Evolutionary conservation across 176 grass and related monocot genomes (phyloP), one percentile per base, ranked within the genome.

Genomic region (Oryza coarctata): DNA sequence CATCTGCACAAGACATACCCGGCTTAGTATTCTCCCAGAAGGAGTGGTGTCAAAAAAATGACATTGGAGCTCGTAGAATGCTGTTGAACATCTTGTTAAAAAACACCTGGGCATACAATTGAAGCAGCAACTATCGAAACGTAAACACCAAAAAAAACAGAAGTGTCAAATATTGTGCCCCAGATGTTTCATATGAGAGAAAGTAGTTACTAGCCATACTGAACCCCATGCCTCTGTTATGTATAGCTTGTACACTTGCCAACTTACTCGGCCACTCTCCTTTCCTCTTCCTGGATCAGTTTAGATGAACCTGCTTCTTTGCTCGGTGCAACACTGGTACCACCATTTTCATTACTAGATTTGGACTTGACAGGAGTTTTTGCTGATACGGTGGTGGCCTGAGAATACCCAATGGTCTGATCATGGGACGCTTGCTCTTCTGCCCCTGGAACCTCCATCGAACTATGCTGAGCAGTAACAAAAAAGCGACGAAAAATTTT

Each of bases 1-100:
- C 58, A 8, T 18, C 23, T 70, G 50, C 32, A 75, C 3, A 84
- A 75, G 13, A 77, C 74, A 84, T 91, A 98, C 95, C 92, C 95
- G 73, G 72, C 92, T 98, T 65, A 98, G 88, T 73, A 98, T 91
- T 82, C 95, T 93, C 86, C 95, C 95, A 76, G 95, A 93, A 78
- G 95, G 95, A 64, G 95, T 98, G 23, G 92, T 98, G 75, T 98
- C 95, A 47, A 98, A 98, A 98, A 85, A 98, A 98, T 27, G 95
- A 91, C 95, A 98, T 94, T 13, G 95, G 95, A 9, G 95, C 92
- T 86, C 91, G 88, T 45, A 98, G 66, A 72, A 98, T 86, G 80
- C 95, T 98, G 66, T 94, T 68, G 41, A 98, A 87, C 81, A 98
- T 92, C 82, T 94, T 88, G 52, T 64, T 84, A 76, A 94, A 98